Evolutionary conservation across 2,329 filamentous ascomycete genomes (phyloP), one percentile per base, ranked within the genome.

Genomic region (Canariomyces notabilis): DNA sequence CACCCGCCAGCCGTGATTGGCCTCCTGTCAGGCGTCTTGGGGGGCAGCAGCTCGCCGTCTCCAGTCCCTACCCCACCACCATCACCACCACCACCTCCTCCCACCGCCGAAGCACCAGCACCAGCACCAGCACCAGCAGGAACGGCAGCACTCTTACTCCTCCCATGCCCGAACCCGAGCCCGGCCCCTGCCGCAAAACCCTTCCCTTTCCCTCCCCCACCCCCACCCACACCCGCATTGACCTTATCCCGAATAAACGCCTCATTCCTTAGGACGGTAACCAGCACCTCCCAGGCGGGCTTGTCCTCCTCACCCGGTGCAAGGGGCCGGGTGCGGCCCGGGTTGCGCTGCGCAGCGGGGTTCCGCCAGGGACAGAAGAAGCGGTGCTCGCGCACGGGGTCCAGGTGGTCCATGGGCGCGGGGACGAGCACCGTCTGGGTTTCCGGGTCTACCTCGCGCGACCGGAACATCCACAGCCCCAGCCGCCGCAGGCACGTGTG

Each of bases 391-490:
- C 75, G 74, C 2, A 83, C 67, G 4, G 82, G 80, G 59, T 91
- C 82, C 1, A 93, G 73, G 46, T 78, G 72, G 54, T 79, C 76
- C 74, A 86, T 83, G 1, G 77, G 76, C 2, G 82, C 77, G 1
- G 77, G 75, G 4, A 77, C 72, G 9, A 83, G 64, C 8, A 82
- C 67, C 29, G 69, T 60, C 29, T 74, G 66, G 0, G 73, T 74
- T 14, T 68, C 65, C 1, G 71, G 68, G 48, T 79, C 75, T 22
- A 85, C 76, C 57, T 80, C 78, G 64, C 83, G 89, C 64, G 82
- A 83, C 59, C 82, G 85, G 64, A 95, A 97, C 72, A 98, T 85
- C 93, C 93, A 98, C 2, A 98, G 74, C 0, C 93, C 93, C 0
- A 97, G 73, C 1, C 90, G 82, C 49, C 93, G 82, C 60, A 95